Percentiles rank a stretch among this genome's conserved stretches.
phyloP scores from a whole-genome alignment of 176 grass and related monocot genomes.

The Carex pumila region DNA sequence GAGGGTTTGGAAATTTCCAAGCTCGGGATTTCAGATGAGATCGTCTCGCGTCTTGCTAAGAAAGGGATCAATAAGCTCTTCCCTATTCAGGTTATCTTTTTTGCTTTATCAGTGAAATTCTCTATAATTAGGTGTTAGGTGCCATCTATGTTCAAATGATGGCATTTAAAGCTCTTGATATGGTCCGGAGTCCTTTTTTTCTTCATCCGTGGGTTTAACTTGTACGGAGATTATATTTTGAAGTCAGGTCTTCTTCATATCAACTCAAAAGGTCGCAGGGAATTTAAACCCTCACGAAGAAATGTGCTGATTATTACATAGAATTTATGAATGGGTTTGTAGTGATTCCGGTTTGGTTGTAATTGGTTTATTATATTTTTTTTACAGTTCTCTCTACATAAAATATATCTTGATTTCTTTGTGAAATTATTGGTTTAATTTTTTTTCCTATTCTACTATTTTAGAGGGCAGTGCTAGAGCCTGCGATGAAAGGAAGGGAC shows the following conservation, averaged over 20 bases:
- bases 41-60: constrained; percentile 57
- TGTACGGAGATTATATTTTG: not conserved
- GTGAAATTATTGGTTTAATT: not conserved
- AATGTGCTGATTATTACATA: not conserved
- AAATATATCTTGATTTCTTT: not conserved
- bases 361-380: not conserved
- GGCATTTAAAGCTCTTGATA: not conserved
- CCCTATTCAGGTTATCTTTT: constrained; percentile 65
- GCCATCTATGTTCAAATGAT: not conserved
- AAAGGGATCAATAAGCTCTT: constrained; percentile 81
- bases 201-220: not conserved
- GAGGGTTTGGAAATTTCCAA: constrained; percentile 62
- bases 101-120: not conserved
- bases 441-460: constrained; percentile 4
- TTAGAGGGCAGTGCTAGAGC: constrained; percentile 89
- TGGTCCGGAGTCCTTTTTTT: not conserved
- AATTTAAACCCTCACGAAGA: not conserved
- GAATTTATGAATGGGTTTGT: not conserved
- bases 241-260: not conserved
- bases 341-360: not conserved
- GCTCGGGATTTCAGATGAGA: constrained; percentile 67
- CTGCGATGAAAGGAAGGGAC: constrained; percentile 91
- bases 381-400: not conserved
- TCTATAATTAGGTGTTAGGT: not conserved
- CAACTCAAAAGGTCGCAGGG: not conserved